phyloP scores from a whole-genome alignment of 148 eudicot genomes.

The Spergularia marina region DNA sequence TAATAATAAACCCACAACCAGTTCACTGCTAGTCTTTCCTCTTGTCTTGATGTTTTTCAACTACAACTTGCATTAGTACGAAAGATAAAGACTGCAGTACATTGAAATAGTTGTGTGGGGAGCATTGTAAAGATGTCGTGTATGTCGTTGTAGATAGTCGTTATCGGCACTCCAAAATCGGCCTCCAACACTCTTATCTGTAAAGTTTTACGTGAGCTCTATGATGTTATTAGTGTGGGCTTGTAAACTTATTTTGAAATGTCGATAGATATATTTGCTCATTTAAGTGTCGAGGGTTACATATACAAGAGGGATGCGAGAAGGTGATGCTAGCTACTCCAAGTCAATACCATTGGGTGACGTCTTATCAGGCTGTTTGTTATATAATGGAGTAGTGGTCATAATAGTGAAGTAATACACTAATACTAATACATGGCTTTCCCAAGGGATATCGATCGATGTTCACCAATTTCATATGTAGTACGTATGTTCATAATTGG shows the following conservation, averaged over 20 bases:
- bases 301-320: too few relatives aligned
- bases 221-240: too few relatives aligned
- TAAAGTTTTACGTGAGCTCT: too few relatives aligned
- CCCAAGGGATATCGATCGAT: background rate
- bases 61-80: slow-evolving; percentile 22
- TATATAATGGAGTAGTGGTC: too few relatives aligned
- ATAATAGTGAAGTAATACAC: too few relatives aligned
- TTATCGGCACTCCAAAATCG: background rate
- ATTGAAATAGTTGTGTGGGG: background rate
- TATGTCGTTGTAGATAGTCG: background rate
- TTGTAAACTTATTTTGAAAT: too few relatives aligned
- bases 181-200: too few relatives aligned
- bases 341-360: too few relatives aligned
- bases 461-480: background rate
- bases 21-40: slow-evolving; percentile 20
- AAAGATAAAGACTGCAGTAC: slow-evolving; percentile 13
- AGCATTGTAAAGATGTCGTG: background rate
- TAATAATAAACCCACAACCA: slow-evolving; percentile 15
- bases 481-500: background rate
- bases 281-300: too few relatives aligned
- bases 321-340: too few relatives aligned
- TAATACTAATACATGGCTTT: background rate
- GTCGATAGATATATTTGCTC: too few relatives aligned
- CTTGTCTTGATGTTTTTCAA: slow-evolving; percentile 13
- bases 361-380: too few relatives aligned